phyloP scores from a whole-genome alignment of 2,329 filamentous ascomycete species.

The Colletotrichum sansevieriae region DNA sequence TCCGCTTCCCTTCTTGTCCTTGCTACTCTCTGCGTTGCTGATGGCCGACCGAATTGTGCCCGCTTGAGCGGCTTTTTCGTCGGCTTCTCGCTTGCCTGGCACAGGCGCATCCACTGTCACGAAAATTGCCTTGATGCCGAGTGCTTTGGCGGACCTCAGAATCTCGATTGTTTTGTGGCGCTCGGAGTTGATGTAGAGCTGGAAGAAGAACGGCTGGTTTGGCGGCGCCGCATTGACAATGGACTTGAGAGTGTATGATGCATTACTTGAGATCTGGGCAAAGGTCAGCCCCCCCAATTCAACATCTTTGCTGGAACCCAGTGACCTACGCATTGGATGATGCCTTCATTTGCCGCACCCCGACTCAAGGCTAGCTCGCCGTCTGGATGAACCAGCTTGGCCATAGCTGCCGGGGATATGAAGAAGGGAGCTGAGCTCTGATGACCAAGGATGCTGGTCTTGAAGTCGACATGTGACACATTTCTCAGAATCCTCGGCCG shows the following conservation, averaged over 20 bases:
- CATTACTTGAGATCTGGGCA: constrained; percentile 62
- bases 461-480: constrained; percentile 71
- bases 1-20: constrained; percentile 66
- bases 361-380: constrained; percentile 59
- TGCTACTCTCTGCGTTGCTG: constrained; percentile 59
- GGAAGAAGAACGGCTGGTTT: constrained; percentile 65
- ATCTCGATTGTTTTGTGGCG: constrained; percentile 63
- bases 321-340: constrained; percentile 61
- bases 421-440: constrained; percentile 70
- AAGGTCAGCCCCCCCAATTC: fast-evolving
- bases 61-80: constrained; percentile 59
- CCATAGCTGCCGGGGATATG: constrained; percentile 74
- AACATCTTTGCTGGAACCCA: fast-evolving
- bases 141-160: constrained; percentile 57
- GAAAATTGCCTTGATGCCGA: constrained; percentile 66
- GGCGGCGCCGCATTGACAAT: constrained; percentile 54
- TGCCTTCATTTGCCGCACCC: constrained; percentile 56
- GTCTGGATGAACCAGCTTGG: constrained; percentile 71
- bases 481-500: constrained; percentile 87
- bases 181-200: constrained; percentile 72
- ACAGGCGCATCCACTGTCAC: constrained; percentile 71
- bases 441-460: constrained; percentile 67
- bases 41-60: constrained; percentile 56
- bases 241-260: constrained; percentile 61
- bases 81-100: constrained; percentile 65